Conservation (phyloP, 257 asterid species). For the Ligustrum vulgare region DNA sequence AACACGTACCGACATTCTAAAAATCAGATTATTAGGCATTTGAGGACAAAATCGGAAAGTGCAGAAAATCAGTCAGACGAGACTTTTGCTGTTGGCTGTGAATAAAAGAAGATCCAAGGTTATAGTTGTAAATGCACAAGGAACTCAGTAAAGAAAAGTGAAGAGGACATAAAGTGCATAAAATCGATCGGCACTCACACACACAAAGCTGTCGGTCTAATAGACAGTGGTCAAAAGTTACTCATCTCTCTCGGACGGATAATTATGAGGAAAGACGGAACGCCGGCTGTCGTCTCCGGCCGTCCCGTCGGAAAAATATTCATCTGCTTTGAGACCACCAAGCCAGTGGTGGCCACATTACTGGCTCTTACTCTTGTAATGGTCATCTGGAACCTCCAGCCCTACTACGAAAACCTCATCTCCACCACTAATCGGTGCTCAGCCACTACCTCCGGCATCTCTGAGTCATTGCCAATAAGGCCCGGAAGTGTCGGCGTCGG, state of each 20-base stretch:
- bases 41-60: too few species aligned
- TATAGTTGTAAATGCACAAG: background rate
- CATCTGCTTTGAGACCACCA: slow-evolving; percentile 57
- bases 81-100: too few species aligned
- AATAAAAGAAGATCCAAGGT: background rate
- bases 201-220: slow-evolving; percentile 20
- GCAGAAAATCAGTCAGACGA: too few species aligned
- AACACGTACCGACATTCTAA: too few species aligned
- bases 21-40: too few species aligned
- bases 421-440: slow-evolving; percentile 42
- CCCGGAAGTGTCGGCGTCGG: background rate
- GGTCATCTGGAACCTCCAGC: slow-evolving; percentile 59
- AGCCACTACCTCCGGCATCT: slow-evolving; percentile 13
- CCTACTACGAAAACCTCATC: slow-evolving; percentile 53
- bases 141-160: background rate
- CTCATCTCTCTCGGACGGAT: background rate
- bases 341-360: slow-evolving; percentile 56
- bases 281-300: slow-evolving; percentile 36
- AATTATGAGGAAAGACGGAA: slow-evolving; percentile 50
- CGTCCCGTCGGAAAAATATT: slow-evolving; percentile 39
- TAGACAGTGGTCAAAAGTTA: slow-evolving; percentile 18
- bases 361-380: slow-evolving; percentile 49
- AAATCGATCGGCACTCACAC: slow-evolving; percentile 4
- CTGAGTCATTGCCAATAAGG: slow-evolving; percentile 12
- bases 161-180: background rate